A percentile compares a stretch with the other conserved stretches of the same genome.
These are phyloP conservation scores for Camellia granthamiana DNA, from an alignment of 148 eudicot species.

Conservation along the genomic window DNA sequence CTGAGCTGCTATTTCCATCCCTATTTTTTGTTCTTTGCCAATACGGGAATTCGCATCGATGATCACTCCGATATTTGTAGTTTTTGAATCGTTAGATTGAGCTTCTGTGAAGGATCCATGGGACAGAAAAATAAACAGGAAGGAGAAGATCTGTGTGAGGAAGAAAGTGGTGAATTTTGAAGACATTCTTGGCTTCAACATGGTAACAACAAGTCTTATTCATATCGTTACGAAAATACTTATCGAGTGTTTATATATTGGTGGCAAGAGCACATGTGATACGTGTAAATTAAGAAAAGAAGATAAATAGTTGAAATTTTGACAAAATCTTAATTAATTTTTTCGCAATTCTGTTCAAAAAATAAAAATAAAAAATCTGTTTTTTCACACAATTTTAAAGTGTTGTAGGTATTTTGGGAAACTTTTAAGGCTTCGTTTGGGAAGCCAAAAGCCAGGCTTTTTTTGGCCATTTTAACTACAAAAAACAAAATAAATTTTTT, in stretches of 20 bases:
- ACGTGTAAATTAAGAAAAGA: not conserved
- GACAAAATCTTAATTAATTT: no score
- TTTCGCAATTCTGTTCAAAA: no score
- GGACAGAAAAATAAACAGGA: not conserved
- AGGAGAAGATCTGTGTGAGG: not conserved
- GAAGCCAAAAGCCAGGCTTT: no score
- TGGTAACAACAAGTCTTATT: not conserved
- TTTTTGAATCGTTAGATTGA: not conserved
- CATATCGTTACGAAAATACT: not conserved
- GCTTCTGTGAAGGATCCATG: constrained; percentile 4
- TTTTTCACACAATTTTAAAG: no score
- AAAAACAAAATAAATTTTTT: no score
- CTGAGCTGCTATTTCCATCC: constrained; percentile 15
- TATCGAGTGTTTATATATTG: not conserved
- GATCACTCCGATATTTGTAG: constrained; percentile 8
- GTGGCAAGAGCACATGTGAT: not conserved
- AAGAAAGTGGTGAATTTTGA: not conserved
- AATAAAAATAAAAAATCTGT: no score
- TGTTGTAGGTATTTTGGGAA: no score
- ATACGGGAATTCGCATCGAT: constrained; percentile 8
- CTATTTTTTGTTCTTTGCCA: constrained; percentile 21
- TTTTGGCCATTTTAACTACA: no score
- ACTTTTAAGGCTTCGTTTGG: no score
- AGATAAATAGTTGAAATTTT: no score
- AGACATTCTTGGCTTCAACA: not conserved